phyloP scores from a whole-genome alignment of 179 eudicot genomes.

The Silene noctiflora region DNA sequence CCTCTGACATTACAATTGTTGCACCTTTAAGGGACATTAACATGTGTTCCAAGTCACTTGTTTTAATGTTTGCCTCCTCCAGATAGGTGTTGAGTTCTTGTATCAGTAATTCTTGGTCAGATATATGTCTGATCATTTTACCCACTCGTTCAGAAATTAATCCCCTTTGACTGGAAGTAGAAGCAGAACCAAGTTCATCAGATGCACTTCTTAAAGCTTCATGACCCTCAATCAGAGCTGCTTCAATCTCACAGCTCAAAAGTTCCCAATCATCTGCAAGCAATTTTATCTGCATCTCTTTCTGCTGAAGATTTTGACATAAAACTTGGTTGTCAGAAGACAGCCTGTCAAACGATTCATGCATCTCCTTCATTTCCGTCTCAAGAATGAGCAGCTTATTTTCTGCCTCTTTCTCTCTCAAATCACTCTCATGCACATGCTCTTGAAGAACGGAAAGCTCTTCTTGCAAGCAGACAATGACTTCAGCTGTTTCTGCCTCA shows the following conservation, averaged over 20 bases:
- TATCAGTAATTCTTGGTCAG: conserved; percentile 63
- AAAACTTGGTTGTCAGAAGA: conserved; percentile 48
- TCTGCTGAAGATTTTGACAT: conserved; percentile 42
- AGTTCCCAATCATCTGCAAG: conserved; percentile 53
- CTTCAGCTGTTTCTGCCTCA: conserved; percentile 97
- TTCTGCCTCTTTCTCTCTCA: conserved; percentile 53
- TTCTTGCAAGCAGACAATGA: conserved; percentile 92
- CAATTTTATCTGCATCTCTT: conserved; percentile 43
- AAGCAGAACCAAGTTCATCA: conserved; percentile 45
- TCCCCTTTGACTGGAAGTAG: conserved; percentile 36
- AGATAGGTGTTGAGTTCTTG: conserved; percentile 56
- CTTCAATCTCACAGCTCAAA: conserved; percentile 58
- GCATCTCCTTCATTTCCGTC: conserved; percentile 42
- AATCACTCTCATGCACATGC: conserved; percentile 54
- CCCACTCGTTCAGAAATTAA: conserved; percentile 58
- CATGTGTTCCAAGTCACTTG: conserved; percentile 71
- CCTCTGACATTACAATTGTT: conserved; percentile 68
- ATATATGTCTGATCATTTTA: conserved; percentile 48
- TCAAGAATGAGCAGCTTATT: conserved; percentile 41
- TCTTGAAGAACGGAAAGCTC: conserved; percentile 78
- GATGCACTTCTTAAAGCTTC: conserved; percentile 67
- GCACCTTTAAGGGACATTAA: conserved; percentile 91
- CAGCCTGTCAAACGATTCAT: conserved; percentile 33
- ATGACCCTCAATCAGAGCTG: conserved; percentile 58
- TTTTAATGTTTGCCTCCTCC: conserved; percentile 58